Percentiles rank a stretch among this genome's conserved stretches.
Conservation (phyloP, 2,329 filamentous ascomycete species). For the Fusarium phyllophilum region DNA sequence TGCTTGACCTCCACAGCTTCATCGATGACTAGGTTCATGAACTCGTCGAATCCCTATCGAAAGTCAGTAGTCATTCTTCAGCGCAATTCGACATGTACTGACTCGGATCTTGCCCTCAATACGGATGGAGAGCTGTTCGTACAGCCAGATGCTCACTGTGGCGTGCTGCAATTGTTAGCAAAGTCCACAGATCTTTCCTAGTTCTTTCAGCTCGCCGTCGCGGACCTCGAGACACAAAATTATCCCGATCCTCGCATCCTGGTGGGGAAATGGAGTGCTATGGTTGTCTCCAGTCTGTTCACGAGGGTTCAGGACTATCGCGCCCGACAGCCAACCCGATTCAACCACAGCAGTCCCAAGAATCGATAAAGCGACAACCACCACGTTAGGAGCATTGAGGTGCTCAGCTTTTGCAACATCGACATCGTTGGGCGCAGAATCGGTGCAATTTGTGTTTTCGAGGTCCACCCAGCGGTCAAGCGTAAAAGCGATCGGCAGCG, state of each 20-base stretch:
- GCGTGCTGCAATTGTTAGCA: constrained; percentile 66
- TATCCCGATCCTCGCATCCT: background rate
- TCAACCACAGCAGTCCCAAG: background rate
- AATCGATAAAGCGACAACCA: background rate
- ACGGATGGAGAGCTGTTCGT: constrained; percentile 91
- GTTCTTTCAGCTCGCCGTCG: background rate
- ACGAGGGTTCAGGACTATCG: background rate
- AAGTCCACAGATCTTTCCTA: background rate
- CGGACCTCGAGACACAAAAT: background rate
- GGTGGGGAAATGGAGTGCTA: background rate
- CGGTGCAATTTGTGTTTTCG: constrained; percentile 17
- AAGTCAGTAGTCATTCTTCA: background rate
- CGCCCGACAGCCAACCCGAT: background rate
- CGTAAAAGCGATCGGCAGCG: background rate
- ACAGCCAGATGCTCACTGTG: constrained; percentile 94
- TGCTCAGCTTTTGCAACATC: background rate
- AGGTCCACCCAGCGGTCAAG: constrained; percentile 29
- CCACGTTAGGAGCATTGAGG: background rate
- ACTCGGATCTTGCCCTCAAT: constrained; percentile 98
- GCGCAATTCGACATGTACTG: constrained; percentile 47
- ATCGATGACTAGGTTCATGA: constrained; percentile 98
- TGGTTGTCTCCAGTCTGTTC: background rate
- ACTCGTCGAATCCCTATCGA: constrained; percentile 93
- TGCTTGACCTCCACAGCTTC: constrained; percentile 93
- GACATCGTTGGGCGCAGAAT: background rate